Evolutionary conservation across 2,329 filamentous ascomycete species (phyloP).

Genomic region (Chaetomium sp.): DNA sequence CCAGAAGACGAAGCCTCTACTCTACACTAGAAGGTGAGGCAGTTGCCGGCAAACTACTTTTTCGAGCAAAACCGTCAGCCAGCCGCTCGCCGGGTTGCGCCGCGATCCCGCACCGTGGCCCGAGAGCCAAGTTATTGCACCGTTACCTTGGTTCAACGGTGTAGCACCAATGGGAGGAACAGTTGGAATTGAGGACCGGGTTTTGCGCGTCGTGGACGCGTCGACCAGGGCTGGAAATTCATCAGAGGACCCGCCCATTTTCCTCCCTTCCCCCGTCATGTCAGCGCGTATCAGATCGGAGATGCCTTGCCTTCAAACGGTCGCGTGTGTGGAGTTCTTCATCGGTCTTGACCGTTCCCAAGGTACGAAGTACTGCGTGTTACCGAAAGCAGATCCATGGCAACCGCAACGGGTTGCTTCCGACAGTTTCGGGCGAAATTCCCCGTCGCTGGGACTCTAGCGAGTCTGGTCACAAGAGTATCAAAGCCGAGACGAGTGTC

Average conservation of each 20-base stretch:
- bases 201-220: background rate
- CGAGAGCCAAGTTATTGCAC: background rate
- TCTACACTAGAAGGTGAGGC: too few species aligned
- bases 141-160: background rate
- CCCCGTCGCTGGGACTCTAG: too few species aligned
- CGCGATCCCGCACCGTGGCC: background rate
- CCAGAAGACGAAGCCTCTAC: too few species aligned
- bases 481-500: too few species aligned
- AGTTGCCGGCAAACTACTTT: too few species aligned
- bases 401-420: too few species aligned
- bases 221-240: background rate
- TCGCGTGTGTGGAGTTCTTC: too few species aligned
- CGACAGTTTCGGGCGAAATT: too few species aligned
- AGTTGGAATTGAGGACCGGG: background rate
- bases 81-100: background rate
- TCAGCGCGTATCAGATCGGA: background rate
- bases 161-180: constrained; percentile 1
- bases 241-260: background rate
- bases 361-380: background rate
- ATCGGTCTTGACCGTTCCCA: background rate
- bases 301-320: too few species aligned
- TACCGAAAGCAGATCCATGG: background rate
- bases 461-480: too few species aligned
- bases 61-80: too few species aligned
- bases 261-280: background rate